These are phyloP conservation scores for Hansenula anomala DNA, from an alignment of 1,139 yeast species.

Conservation along the genomic window DNA sequence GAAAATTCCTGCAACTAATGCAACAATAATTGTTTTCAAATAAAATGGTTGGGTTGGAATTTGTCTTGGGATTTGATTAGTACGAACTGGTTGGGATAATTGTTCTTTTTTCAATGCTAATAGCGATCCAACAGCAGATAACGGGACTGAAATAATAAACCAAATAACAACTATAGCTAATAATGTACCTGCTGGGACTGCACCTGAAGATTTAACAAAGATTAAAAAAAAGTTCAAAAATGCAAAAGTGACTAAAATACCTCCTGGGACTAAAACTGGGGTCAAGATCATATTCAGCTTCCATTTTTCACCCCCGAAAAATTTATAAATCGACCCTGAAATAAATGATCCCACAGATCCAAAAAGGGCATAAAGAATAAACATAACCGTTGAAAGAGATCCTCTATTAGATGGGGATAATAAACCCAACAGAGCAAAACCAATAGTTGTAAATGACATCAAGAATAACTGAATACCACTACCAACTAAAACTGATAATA, in stretches of 20 bases:
- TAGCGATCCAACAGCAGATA: constrained; percentile 76
- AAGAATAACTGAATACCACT: constrained; percentile 82
- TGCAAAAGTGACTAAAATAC: constrained; percentile 57
- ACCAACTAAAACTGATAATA: constrained; percentile 79
- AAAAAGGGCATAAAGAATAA: constrained; percentile 72
- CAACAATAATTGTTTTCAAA: constrained; percentile 59
- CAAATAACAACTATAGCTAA: constrained; percentile 75
- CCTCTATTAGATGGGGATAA: constrained; percentile 95
- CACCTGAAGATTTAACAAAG: constrained; percentile 82
- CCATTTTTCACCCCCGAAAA: constrained; percentile 92
- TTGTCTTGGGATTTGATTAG: constrained; percentile 93
- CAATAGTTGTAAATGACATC: constrained; percentile 71
- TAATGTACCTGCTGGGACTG: constrained; percentile 91
- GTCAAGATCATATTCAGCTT: constrained; percentile 78
- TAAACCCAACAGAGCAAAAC: constrained; percentile 83
- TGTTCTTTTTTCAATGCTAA: constrained; percentile 64
- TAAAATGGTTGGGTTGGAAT: constrained; percentile 91
- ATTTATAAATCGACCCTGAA: constrained; percentile 81
- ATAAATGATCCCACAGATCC: constrained; percentile 81
- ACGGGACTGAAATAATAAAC: constrained; percentile 83
- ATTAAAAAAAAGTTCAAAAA: constrained; percentile 80
- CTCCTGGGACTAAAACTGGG: constrained; percentile 81
- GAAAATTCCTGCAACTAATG: constrained; percentile 81
- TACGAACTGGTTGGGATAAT: constrained; percentile 64
- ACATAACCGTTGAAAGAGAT: constrained; percentile 84